Base-by-base conservation (phyloP, 2,329 filamentous ascomycete species). In the Aspergillus versicolor region DNA sequence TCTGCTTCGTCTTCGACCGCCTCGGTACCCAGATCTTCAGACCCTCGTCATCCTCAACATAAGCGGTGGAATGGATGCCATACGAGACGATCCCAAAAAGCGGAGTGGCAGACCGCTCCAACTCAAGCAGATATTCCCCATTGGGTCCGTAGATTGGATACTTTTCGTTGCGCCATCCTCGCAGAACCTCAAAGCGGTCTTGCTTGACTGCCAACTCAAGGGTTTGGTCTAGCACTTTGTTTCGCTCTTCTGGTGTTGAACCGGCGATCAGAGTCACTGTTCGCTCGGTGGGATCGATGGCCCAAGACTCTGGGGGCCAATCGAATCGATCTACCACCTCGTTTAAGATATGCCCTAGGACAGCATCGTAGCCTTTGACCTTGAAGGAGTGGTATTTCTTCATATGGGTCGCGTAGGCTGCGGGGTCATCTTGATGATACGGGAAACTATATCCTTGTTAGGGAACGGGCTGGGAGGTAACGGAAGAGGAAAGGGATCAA, bases 1-100 rank as follows among this genome's bases (percentile, higher is more conserved):
- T 97, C 63, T 90, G 85, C 79, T 97, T 99, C 57, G 80, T 84
- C 50, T 79, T 80, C 12, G 92, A 84, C 9, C 94, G 83, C 45
- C 87, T 83, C 3, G 94, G 90, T 2, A 96, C 84, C 93, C 94
- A 97, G 41, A 99, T 81, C 67, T 86, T 88, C 44, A 96, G 75
- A 17, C 87, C 88, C 52, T 75, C 67, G 30, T 71, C 73, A 40
- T 81, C 77, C 21, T 77, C 73, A 22, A 88, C 82, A 67, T 89
- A 96, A 5, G 84, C 90, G 27, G 85, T 90, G 83, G 95, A 85
- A 72, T 96, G 90, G 32, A 92, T 85, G 19, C 91, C 92, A 70
- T 92, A 95, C 7, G 87, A 86, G 63, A 88, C 84, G 2, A 89
- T 81, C 1, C 91, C 92, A 47, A 96, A 86, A 8, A 96, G 77